Conservation (phyloP, 2,329 filamentous ascomycete genomes). For the Neonectria magnoliae region DNA sequence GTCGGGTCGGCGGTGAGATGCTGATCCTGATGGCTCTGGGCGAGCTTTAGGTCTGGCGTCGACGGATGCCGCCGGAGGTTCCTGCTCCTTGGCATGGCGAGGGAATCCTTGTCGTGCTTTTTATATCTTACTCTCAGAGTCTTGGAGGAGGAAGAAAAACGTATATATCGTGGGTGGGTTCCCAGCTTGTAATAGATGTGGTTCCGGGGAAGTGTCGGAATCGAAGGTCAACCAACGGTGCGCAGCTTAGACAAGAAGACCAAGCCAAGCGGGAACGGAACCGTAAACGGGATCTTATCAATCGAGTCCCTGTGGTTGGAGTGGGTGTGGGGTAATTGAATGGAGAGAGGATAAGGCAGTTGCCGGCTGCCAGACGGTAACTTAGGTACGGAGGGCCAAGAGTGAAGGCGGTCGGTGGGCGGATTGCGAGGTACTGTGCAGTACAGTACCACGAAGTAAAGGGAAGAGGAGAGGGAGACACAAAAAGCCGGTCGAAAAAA, state of each 20-base stretch:
- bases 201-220: slow-evolving; percentile 14
- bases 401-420: neutral
- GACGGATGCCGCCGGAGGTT: slow-evolving; percentile 50
- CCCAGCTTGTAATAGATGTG: slow-evolving; percentile 1
- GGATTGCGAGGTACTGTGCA: slow-evolving; percentile 20
- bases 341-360: slow-evolving; percentile 30
- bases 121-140: slow-evolving; percentile 17
- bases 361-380: slow-evolving; percentile 23
- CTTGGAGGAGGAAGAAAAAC: slow-evolving; percentile 32
- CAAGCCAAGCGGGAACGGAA: slow-evolving; percentile 19
- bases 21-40: slow-evolving; percentile 42
- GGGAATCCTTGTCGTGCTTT: slow-evolving; percentile 1
- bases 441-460: slow-evolving; percentile 25
- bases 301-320: slow-evolving; percentile 40
- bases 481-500: slow-evolving; percentile 39
- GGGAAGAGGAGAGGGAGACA: slow-evolving; percentile 31
- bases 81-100: slow-evolving; percentile 47
- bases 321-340: slow-evolving; percentile 42
- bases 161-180: slow-evolving; percentile 38
- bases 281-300: slow-evolving; percentile 41
- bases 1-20: slow-evolving; percentile 51
- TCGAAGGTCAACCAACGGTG: slow-evolving; percentile 6
- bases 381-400: neutral
- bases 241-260: slow-evolving; percentile 20
- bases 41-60: slow-evolving; percentile 54